These are phyloP conservation scores for Thielaviopsis musarum DNA, from an alignment of 2,329 filamentous ascomycete genomes.

Conservation along the genomic window DNA sequence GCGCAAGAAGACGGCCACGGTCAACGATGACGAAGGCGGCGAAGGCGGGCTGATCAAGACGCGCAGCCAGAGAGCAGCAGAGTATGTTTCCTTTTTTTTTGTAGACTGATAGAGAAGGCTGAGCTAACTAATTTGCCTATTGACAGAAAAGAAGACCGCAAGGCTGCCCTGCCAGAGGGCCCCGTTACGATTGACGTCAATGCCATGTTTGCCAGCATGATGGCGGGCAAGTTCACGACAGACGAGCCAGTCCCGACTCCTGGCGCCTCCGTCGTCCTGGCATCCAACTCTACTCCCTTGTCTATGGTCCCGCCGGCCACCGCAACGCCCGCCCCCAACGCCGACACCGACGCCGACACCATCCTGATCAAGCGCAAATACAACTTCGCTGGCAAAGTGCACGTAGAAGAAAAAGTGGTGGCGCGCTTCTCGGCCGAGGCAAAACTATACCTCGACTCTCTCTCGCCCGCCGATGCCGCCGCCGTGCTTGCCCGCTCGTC, in stretches of 20 bases:
- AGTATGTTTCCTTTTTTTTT: slow-evolving; percentile 25
- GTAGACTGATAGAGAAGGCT: slow-evolving; percentile 8
- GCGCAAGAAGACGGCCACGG: slow-evolving; percentile 26
- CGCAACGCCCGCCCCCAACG: slow-evolving; percentile 1
- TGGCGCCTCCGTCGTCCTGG: background rate
- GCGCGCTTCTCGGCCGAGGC: slow-evolving; percentile 48
- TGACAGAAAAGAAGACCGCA: slow-evolving; percentile 38
- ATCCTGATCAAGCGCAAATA: slow-evolving; percentile 55
- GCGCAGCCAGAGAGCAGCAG: slow-evolving; percentile 48
- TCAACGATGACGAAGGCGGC: slow-evolving; percentile 33
- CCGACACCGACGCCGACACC: slow-evolving; percentile 21
- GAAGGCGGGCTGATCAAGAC: slow-evolving; percentile 56
- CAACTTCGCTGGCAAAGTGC: slow-evolving; percentile 56
- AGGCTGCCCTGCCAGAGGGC: slow-evolving; percentile 32
- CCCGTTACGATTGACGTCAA: slow-evolving; percentile 57
- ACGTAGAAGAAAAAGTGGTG: slow-evolving; percentile 56
- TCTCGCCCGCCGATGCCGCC: slow-evolving; percentile 13
- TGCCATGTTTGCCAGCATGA: slow-evolving; percentile 53
- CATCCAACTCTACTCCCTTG: no score
- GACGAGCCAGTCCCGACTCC: slow-evolving; percentile 4
- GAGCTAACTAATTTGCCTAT: slow-evolving; percentile 10
- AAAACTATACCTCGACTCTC: slow-evolving; percentile 38
- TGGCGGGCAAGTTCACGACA: slow-evolving; percentile 21
- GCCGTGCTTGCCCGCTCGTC: slow-evolving; percentile 5
- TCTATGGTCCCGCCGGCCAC: slow-evolving; percentile 1